Base-by-base conservation (phyloP, 31 red algal species). In the Odonthalia washingtoniensis region DNA sequence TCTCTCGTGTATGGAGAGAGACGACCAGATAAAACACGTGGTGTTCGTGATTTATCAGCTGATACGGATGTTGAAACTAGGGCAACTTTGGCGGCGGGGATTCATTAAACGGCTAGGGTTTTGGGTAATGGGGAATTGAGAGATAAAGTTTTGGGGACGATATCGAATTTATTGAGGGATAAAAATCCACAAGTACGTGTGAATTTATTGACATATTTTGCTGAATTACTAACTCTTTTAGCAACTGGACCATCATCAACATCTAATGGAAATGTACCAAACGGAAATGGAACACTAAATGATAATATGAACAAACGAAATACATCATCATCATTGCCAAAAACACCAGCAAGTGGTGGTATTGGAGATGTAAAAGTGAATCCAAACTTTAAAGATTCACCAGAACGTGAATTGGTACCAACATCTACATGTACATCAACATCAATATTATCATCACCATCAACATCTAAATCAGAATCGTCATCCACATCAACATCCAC, bases 21-120 rank as follows among this genome's bases (percentile, higher is more conserved):
- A 46, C 78, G 94, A 69, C 90, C 90, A 24, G 94, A 96, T 24
- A 92, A 91, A 75, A 88, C 89, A 32, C 87, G 85, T 36, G 94
- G 94, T 53, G 75, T 96, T 40, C 94, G 89, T 75, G 94, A 89
- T 24, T 61, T 96, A 0, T 89, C 94, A 24, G 82, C 94, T 40
- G 94, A 96, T 75, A 89, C 94, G 21, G 94, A 96, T 69, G 90
- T 96, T 3, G 94, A 96, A 41, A 96, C 94, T 24, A 72, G 94
- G 30, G 94, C 90, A 3, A 96, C 94, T 36, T 74, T 96, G 14
- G 94, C 94, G 4, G 94, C 89, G 1, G 94, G 94, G 31, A 89
- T 96, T 79, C 94, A 96, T 64, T 83, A 96, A 40, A 90, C 90
- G 24, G 79, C 89, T 3, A 74, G 89, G 30, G 75, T 90, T 37